These are phyloP conservation scores for Mallotus japonicus DNA, from an alignment of 441 rosid genomes.

Conservation along the genomic window DNA sequence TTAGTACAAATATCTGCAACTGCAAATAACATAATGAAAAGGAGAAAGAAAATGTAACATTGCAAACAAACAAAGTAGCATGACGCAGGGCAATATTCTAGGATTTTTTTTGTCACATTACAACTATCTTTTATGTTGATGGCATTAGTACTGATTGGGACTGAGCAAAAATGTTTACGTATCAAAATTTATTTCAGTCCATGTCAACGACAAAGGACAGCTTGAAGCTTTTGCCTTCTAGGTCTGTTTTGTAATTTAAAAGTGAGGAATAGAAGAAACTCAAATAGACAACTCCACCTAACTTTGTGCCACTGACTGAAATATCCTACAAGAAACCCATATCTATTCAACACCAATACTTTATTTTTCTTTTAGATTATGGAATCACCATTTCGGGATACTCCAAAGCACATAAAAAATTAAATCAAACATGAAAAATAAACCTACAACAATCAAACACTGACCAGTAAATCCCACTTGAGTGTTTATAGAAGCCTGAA, in stretches of 20 bases:
- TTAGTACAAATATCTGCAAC: background rate
- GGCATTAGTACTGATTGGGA: background rate
- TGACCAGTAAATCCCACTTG: background rate
- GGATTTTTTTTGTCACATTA: background rate
- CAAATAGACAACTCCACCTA: too few species aligned
- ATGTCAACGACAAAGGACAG: background rate
- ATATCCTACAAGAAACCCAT: background rate
- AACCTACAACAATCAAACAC: background rate
- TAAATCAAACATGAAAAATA: background rate
- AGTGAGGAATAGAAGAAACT: too few species aligned
- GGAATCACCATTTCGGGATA: background rate
- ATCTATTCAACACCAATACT: background rate
- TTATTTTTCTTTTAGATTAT: background rate
- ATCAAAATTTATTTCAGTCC: background rate
- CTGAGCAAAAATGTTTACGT: background rate
- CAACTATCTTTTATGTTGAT: background rate
- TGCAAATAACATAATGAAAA: background rate
- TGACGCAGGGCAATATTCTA: too few species aligned
- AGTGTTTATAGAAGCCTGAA: background rate
- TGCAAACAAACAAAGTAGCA: constrained; percentile 1
- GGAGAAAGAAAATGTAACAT: background rate
- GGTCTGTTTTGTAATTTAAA: too few species aligned
- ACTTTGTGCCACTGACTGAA: background rate
- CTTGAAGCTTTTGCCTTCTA: too few species aligned
- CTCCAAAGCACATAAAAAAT: background rate